A percentile compares a stretch with the other conserved stretches of the same genome.
These are phyloP conservation scores for Haberlea rhodopensis DNA, from an alignment of 257 asterid species.

Conservation along the genomic window DNA sequence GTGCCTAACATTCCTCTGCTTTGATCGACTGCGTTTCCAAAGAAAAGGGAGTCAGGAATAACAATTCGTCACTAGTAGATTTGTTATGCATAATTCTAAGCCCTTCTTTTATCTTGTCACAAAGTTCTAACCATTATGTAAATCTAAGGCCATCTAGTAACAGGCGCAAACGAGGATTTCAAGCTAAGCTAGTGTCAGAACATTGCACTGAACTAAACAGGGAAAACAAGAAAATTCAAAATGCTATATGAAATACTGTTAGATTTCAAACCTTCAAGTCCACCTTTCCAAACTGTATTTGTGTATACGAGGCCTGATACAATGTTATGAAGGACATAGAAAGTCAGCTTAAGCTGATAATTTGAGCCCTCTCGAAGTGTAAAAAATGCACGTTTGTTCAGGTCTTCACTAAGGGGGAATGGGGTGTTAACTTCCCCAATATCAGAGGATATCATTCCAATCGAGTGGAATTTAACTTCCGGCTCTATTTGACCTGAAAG, in stretches of 20 bases:
- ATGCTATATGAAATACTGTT: background rate
- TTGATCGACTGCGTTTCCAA: constrained; percentile 52
- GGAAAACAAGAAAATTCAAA: background rate
- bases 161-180: too few species aligned
- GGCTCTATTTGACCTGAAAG: constrained; percentile 65
- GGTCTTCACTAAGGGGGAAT: constrained; percentile 48
- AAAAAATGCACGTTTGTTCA: constrained; percentile 44
- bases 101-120: background rate
- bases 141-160: background rate
- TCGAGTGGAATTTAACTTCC: constrained; percentile 64
- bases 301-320: constrained; percentile 75
- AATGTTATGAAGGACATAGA: constrained; percentile 75
- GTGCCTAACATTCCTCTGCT: constrained; percentile 81
- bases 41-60: constrained; percentile 11
- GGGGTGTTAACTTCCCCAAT: constrained; percentile 66
- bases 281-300: constrained; percentile 67
- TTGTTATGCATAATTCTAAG: too few species aligned
- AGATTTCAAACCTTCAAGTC: constrained; percentile 54
- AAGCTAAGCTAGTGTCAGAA: too few species aligned
- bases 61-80: background rate
- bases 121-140: background rate
- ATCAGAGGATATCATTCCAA: constrained; percentile 62
- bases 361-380: constrained; percentile 64
- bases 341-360: constrained; percentile 59
- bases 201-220: background rate